Evolutionary conservation across 306 rosid species (phyloP), one percentile per base, ranked within the genome.

Genomic region (Delonix regia): DNA sequence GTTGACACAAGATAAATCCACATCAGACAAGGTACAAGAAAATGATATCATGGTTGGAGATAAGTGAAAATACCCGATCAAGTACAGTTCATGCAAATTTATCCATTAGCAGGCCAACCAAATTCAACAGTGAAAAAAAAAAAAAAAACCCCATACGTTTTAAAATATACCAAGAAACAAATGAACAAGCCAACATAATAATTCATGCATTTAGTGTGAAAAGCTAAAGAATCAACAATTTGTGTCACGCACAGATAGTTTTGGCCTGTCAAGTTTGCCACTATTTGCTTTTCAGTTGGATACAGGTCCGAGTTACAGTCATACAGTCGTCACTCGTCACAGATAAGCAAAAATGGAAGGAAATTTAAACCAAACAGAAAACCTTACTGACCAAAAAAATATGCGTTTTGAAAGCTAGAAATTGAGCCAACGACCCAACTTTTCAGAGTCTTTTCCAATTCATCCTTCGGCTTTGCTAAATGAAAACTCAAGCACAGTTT

Each of bases 351-450:
- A 77, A 38, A 25, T n/a, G 24, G 33, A 21, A 68, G 42, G 36
- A 78, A 68, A 51, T 68, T 74, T 14, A 73, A 49, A 59, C 7
- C 22, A 49, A 48, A 71, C 25, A 21, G 28, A 2, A 60, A 73
- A 63, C 1, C 55, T 73, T 51, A 88, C 97, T 88, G 49, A 93
- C 97, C 98, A 38, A 79, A 86, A 84, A 90, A 86, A 82, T 84
- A 69, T 38, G 77, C 66, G 81, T 84, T 89, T 79, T 57, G 81
- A 78, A 94, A 85, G 69, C 84, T 83, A 78, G 96, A 83, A 7
- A 92, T 83, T 70, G 97, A 92, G 77, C 87, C 89, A 75, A 85
- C 88, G 41, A 86, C 85, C 97, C 96, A 92, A 77, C 36, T 83
- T 84, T 81, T 87, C 41, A 92, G 49, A 57, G 88, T 82, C 69